Base-by-base conservation (phyloP, 1,284 basidiomycete species). In the Cerrena zonata region DNA sequence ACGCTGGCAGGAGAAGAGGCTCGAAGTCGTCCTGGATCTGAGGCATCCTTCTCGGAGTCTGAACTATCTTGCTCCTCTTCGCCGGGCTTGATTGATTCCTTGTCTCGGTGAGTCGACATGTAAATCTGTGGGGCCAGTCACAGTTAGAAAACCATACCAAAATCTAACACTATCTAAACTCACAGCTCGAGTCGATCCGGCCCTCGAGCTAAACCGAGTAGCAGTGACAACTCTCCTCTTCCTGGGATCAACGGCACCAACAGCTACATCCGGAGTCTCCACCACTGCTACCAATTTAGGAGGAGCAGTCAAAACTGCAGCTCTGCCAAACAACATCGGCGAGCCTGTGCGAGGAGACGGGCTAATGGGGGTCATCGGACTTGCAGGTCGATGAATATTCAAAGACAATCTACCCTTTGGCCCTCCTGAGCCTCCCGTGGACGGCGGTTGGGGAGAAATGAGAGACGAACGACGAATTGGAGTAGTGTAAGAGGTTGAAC, bases 141-240 rank as follows among this genome's bases (percentile, higher is more conserved):
- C 7, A 34, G 30, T 15, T 19, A 4, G 39, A 22, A n/a, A 5
- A 3, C 5, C 11, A 4, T 37, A 34, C 23, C 27, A 25, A 19
- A 49, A 25, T 24, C n/a, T 47, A n/a, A 24, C 23, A 27, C 49
- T 24, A 39, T 49, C 7, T 24, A 21, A 5, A 70, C 83, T 54
- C 52, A 89, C 87, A 69, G 84, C 75, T 37, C 89, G 73, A 67
- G 89, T 86, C 22, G 89, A 89, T 5, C 90, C 90, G 3, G 77
- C 73, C 46, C 90, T 73, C 15, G 86, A 84, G 64, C 87, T 90
- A 67, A 93, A 93, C 53, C 90, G 73, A 27, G 90, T 93, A 5
- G 89, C 86, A 49, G 89, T 91, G 13, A 91, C 84, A 2, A 92
- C 88, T 40, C 91, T 72, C 56, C 86, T 74, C 75, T 91, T 91